These are phyloP conservation scores for Crithidia fasciculata DNA, from an alignment of 208 protist species.

Conservation along the genomic window DNA sequence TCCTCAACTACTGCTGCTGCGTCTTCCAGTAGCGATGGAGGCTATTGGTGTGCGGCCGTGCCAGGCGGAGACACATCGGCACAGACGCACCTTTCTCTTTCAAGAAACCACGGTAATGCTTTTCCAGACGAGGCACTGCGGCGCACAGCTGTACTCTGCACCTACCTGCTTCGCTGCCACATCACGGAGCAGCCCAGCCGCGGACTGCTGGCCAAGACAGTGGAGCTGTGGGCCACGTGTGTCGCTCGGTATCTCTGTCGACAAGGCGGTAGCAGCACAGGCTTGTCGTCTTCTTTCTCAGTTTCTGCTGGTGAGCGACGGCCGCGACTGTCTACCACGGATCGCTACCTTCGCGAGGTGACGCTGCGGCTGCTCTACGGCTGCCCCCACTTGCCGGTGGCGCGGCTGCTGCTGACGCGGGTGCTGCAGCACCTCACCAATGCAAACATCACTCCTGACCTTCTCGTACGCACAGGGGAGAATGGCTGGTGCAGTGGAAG, in stretches of 20 bases:
- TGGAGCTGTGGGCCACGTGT: conserved; percentile 28
- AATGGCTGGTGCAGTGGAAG: too few relatives aligned
- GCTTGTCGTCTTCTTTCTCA: not conserved
- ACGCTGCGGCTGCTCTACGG: conserved; percentile 21
- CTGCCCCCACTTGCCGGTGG: conserved; percentile 31
- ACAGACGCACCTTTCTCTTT: not conserved
- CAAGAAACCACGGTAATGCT: not conserved
- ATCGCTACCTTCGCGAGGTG: conserved; percentile 28
- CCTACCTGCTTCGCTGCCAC: conserved; percentile 29
- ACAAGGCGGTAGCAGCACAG: not conserved
- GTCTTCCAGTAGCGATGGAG: not conserved
- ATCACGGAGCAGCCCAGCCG: conserved; percentile 10
- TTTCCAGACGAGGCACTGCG: conserved; percentile 21
- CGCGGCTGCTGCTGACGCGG: conserved; percentile 31
- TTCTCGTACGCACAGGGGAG: not conserved
- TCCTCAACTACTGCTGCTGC: too few relatives aligned
- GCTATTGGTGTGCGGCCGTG: not conserved
- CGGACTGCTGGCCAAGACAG: conserved; percentile 28
- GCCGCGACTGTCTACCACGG: conserved; percentile 14
- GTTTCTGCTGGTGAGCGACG: not conserved
- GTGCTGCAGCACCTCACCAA: conserved; percentile 12
- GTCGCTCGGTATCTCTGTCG: conserved; percentile 29
- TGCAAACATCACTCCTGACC: not conserved
- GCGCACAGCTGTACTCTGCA: conserved; percentile 30
- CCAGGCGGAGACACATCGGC: not conserved